phyloP scores from a whole-genome alignment of 78 protist genomes.

The Corallochytrium limacisporum region DNA sequence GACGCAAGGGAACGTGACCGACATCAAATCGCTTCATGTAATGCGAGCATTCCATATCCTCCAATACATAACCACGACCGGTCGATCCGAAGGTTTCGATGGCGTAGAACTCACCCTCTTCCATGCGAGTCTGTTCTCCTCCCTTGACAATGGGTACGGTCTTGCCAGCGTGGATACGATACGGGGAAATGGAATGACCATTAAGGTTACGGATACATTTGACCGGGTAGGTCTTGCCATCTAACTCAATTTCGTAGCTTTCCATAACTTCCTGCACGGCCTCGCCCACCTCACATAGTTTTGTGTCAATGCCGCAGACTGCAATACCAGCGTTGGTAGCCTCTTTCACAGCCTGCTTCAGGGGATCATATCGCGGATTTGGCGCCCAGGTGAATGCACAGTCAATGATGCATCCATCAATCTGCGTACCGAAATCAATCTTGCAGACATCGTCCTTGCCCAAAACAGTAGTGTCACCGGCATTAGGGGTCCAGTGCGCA shows the following conservation, averaged over 20 bases:
- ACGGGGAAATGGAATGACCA: conserved; percentile 91
- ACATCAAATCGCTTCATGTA: conserved; percentile 68
- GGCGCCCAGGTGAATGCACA: conserved; percentile 86
- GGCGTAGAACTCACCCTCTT: conserved; percentile 94
- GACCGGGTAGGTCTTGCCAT: conserved; percentile 75
- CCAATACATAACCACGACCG: conserved; percentile 73
- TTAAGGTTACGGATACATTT: conserved; percentile 78
- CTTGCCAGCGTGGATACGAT: conserved; percentile 90
- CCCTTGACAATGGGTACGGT: conserved; percentile 89
- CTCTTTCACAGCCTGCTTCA: conserved; percentile 75
- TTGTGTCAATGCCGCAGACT: conserved; percentile 79
- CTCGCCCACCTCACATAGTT: conserved; percentile 85
- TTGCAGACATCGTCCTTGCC: conserved; percentile 82
- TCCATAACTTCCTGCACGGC: conserved; percentile 95
- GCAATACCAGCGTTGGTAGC: conserved; percentile 87
- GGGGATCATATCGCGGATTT: conserved; percentile 65
- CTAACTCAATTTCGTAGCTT: conserved; percentile 83
- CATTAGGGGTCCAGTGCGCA: conserved; percentile 97
- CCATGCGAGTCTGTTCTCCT: conserved; percentile 20
- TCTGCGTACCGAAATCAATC: conserved; percentile 94
- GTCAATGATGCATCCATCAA: conserved; percentile 77
- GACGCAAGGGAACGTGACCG: conserved; percentile 13
- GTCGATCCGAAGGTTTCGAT: conserved; percentile 99
- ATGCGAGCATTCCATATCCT: conserved; percentile 81
- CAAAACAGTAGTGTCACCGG: conserved; percentile 90